These are phyloP conservation scores for Collybiopsis luxurians DNA, from an alignment of 768 basidiomycete genomes.

Conservation along the genomic window DNA sequence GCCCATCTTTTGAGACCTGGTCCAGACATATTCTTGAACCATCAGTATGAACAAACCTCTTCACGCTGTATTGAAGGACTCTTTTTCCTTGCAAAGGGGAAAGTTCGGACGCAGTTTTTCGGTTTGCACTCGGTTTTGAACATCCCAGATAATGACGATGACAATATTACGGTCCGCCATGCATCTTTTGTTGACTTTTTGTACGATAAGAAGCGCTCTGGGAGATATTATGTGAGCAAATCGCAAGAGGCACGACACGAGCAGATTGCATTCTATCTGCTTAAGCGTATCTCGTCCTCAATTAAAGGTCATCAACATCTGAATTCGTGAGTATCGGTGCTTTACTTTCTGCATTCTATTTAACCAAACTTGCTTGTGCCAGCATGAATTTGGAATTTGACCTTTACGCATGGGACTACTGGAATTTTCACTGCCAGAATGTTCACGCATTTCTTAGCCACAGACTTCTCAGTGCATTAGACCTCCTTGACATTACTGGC, in stretches of 20 bases:
- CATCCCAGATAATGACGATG: slow-evolving; percentile 2
- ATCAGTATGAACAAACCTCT: not conserved
- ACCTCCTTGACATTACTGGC: no score
- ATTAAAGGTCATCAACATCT: no score
- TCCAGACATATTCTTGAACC: not conserved
- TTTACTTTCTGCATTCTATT: no score
- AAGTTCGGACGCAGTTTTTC: not conserved
- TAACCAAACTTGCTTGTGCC: no score
- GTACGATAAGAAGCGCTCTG: slow-evolving; percentile 24
- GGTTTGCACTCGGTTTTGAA: slow-evolving; percentile 8
- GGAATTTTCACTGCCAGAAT: no score
- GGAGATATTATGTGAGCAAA: slow-evolving; percentile 25
- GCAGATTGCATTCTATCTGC: not conserved
- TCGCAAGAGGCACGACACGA: not conserved
- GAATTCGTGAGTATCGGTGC: no score
- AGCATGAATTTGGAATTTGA: no score
- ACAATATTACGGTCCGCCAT: slow-evolving; percentile 28
- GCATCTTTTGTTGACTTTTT: slow-evolving; percentile 32
- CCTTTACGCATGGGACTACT: no score
- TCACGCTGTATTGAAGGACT: not conserved
- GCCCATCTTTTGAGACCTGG: not conserved
- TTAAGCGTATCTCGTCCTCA: no score
- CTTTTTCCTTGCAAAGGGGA: not conserved
- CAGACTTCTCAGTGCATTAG: no score
- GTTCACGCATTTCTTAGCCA: no score